Evolutionary conservation across 2,329 filamentous ascomycete genomes (phyloP), one percentile per base, ranked within the genome.

Genomic region (Epichloe festucae): DNA sequence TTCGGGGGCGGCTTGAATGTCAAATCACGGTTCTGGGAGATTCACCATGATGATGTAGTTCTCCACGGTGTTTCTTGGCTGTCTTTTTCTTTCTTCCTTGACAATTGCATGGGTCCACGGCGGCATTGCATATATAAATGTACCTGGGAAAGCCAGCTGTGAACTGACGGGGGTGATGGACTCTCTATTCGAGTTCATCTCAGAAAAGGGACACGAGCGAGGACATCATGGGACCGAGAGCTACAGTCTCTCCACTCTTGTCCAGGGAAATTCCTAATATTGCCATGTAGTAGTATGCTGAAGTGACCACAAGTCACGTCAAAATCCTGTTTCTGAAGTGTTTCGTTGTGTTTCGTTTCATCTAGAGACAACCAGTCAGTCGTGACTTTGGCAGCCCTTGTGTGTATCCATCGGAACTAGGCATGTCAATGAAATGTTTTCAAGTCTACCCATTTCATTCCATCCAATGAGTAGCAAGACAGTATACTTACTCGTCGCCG

Each of bases 81-180:
- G 10, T 46, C 46, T 45, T 46, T 41, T 46, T 38, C n/a, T 27
- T 23, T 47, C 14, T 40, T 35, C 19, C 21, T 17, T 35, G 21
- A 44, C 40, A 43, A 43, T 51, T 47, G 50, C 49, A 51, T 47
- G 45, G 50, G 42, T 36, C 45, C 44, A 31, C 11, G 44, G 45
- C 27, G 14, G 44, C 50, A 43, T 51, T 51, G 50, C 39, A 51
- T 51, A 47, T 51, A 51, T 34, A 47, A 12, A 50, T 23, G 4
- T 41, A 42, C 38, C 10, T 48, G 12, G 12, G 50, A 44, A 44
- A 31, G 50, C 38, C 38, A 51, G 39, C 50, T 51, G 50, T 48
- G 44, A 48, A 50, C 11, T 41, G 43, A 34, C 45, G 31, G 27
- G 23, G n/a, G n/a, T 11, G 27, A 11, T 31, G 27, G 27, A 11